Percentiles rank a stretch among this genome's conserved stretches.
These are phyloP conservation scores for Amylocystis lapponica DNA, from an alignment of 768 basidiomycete species.

Conservation along the genomic window DNA sequence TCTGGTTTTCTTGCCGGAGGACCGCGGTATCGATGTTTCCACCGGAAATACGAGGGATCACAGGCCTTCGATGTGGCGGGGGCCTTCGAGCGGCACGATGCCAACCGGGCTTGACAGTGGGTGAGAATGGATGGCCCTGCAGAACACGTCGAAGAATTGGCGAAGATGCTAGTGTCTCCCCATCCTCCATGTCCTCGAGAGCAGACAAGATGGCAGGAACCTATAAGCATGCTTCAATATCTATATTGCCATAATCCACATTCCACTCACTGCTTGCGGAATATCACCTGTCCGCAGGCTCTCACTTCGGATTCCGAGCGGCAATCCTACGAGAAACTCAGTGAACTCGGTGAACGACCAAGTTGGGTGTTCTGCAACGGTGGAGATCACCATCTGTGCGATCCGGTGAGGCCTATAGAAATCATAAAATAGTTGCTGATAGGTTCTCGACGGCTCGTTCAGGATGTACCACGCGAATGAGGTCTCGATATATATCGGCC, in stretches of 20 bases:
- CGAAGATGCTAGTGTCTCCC: neutral
- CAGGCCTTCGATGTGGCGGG: neutral
- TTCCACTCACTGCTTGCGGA: too few species aligned
- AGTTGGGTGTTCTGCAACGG: constrained; percentile 26
- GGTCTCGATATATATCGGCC: constrained; percentile 65
- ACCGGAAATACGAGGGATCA: constrained; percentile 17
- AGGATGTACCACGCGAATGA: constrained; percentile 59
- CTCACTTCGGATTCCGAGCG: too few species aligned
- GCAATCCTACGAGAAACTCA: too few species aligned
- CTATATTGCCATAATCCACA: too few species aligned
- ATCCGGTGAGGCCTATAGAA: constrained; percentile 50
- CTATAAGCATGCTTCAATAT: neutral
- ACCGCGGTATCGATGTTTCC: constrained; percentile 53
- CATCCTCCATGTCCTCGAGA: neutral
- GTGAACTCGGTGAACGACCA: constrained; percentile 32
- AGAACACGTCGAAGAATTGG: neutral
- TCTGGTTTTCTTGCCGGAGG: constrained; percentile 48
- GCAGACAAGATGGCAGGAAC: neutral
- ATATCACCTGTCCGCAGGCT: too few species aligned
- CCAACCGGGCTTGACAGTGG: constrained; percentile 2
- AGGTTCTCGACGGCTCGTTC: constrained; percentile 38
- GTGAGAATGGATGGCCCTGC: neutral
- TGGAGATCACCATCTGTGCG: constrained; percentile 41
- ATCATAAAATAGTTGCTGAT: constrained; percentile 35
- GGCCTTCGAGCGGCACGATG: neutral